Base-by-base conservation (phyloP, 805 yeast genomes). In the Cyberlindnera maclurae region DNA sequence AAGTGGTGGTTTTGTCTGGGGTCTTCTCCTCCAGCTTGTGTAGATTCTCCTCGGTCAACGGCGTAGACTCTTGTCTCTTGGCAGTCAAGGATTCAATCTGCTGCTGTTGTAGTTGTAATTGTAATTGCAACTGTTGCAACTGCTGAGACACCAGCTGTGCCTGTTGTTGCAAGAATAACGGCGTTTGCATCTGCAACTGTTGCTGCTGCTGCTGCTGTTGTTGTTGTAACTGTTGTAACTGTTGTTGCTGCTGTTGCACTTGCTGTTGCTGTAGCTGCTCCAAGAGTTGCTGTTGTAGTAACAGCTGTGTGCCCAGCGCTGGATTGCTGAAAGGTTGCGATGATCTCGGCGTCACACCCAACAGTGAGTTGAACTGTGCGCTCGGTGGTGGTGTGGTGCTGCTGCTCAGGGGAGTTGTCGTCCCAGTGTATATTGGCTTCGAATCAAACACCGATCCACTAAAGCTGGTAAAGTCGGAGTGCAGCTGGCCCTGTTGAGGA, bases 21-120 rank as follows among this genome's bases (percentile, higher is more conserved):
- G 24, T 20, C 29, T 30, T 29, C 37, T 8, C 26, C 17, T 24
- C 42, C n/a, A 52, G 26, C 36, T 42, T 47, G 5, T 43, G 49
- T 24, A 50, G 31, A 33, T 50, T 50, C 45, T 52, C 55, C 36
- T 47, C 39, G 4, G 58, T 52, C 29, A 52, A 34, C 4, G 58
- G 54, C 13, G 38, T 32, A n/a, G 46, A 49, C 12, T 33, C 29
- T 5, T 40, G 41, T 6, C 37, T 34, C 32, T 46, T 43, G 29
- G 43, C 38, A 8, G 46, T 45, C 39, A 45, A 39, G 27, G 67
- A 49, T 42, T 68, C 53, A 31, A 49, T 43, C 31, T 54, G 57
- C 34, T 52, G 59, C 34, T 52, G 54, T 33, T 56, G 51, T 33
- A 57, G 18, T 29, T 54, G 57, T 8, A 60, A 41, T 41, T 59